Percentiles rank a stretch among this genome's conserved stretches.
phyloP scores from a whole-genome alignment of 2,329 filamentous ascomycete genomes.

The Pezicula rhizophila region DNA sequence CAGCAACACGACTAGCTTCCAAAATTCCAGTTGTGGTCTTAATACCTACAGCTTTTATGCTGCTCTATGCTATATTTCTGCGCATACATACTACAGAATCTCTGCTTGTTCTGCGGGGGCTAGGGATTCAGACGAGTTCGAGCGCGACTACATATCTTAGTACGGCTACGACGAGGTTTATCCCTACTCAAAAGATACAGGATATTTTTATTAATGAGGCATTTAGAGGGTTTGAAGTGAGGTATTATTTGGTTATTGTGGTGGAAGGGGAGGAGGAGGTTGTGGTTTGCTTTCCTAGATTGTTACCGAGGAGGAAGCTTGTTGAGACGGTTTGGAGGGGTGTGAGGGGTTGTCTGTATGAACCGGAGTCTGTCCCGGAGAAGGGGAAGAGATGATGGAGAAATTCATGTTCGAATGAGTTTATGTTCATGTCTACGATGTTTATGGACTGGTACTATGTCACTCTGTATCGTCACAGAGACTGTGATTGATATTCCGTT shows the following conservation, averaged over 20 bases:
- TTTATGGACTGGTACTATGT: neutral
- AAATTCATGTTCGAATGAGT: slow-evolving; percentile 5
- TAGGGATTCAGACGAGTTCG: slow-evolving; percentile 84
- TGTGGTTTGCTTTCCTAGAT: slow-evolving; percentile 86
- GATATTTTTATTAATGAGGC: slow-evolving; percentile 95
- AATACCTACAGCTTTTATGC: slow-evolving; percentile 29
- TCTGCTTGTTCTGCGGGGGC: slow-evolving; percentile 76
- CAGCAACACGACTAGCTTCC: slow-evolving; percentile 28
- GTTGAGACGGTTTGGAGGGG: slow-evolving; percentile 90
- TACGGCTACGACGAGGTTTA: slow-evolving; percentile 62
- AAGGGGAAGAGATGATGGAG: slow-evolving; percentile 1
- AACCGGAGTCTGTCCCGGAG: slow-evolving; percentile 39
- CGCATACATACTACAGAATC: slow-evolving; percentile 65
- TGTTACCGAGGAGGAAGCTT: slow-evolving; percentile 68
- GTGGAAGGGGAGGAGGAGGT: slow-evolving; percentile 83
- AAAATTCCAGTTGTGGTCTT: slow-evolving; percentile 35
- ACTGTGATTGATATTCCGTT: too few species aligned
- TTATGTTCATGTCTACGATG: neutral
- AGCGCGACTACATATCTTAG: slow-evolving; percentile 63
- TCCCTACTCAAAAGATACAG: slow-evolving; percentile 85
- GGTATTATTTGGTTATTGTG: slow-evolving; percentile 83
- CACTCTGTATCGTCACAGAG: too few species aligned
- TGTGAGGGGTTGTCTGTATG: slow-evolving; percentile 74
- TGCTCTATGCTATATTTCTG: slow-evolving; percentile 39
- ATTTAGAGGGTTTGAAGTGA: slow-evolving; percentile 84